Evolutionary conservation across 116 monocot genomes (phyloP).

Genomic region (Thalassia testudinum): DNA sequence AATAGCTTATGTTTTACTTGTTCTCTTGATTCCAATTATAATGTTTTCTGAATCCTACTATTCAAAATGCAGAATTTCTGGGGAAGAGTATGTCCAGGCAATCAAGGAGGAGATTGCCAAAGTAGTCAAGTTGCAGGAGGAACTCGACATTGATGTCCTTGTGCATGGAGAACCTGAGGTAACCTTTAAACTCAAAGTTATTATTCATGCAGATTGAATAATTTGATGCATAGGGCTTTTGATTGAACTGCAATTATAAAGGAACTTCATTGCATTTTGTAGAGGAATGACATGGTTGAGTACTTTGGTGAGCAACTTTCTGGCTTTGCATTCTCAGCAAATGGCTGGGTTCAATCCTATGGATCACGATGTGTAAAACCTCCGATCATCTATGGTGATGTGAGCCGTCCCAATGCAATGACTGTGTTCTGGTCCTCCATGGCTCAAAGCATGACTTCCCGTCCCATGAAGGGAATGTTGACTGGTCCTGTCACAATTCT

Average conservation of each 20-base stretch:
- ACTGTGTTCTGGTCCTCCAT: constrained; percentile 50
- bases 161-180: constrained; percentile 68
- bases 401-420: constrained; percentile 55
- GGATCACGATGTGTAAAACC: constrained; percentile 58
- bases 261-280: background rate
- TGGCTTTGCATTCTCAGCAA: constrained; percentile 58
- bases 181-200: constrained; percentile 1
- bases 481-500: constrained; percentile 60
- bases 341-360: constrained; percentile 62
- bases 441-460: constrained; percentile 53
- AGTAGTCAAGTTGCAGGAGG: constrained; percentile 56
- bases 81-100: constrained; percentile 35
- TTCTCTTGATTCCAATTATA: background rate
- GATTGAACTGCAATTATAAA: background rate
- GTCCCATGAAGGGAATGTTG: constrained; percentile 63
- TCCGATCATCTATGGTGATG: constrained; percentile 60
- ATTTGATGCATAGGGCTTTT: background rate
- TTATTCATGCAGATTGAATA: background rate
- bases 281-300: constrained; percentile 69
- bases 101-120: constrained; percentile 58
- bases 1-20: background rate
- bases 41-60: too few relatives aligned
- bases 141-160: constrained; percentile 63
- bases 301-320: constrained; percentile 60
- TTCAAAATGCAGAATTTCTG: constrained; percentile 24